phyloP scores from a whole-genome alignment of 805 yeast genomes.

The Zygosaccharomyces rouxii region DNA sequence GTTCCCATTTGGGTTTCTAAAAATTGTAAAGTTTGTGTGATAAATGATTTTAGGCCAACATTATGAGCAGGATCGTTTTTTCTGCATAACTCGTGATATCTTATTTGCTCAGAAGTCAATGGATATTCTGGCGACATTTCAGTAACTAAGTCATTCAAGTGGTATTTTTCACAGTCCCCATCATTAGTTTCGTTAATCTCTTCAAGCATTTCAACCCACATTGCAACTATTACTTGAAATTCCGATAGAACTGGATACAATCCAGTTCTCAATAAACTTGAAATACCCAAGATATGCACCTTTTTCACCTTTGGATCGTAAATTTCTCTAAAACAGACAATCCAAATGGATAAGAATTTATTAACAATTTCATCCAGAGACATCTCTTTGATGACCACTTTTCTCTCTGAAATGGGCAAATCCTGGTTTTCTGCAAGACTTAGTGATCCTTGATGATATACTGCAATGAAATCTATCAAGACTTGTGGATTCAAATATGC shows the following conservation, averaged over 20 bases:
- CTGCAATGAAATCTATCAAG: slow-evolving; percentile 30
- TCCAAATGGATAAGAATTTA: slow-evolving; percentile 37
- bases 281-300: slow-evolving; percentile 56
- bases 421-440: slow-evolving; percentile 18
- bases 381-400: slow-evolving; percentile 25
- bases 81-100: slow-evolving; percentile 39
- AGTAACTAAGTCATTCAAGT: slow-evolving; percentile 39
- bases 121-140: slow-evolving; percentile 31
- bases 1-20: slow-evolving; percentile 28
- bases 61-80: slow-evolving; percentile 50
- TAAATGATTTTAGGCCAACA: slow-evolving; percentile 44
- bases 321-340: slow-evolving; percentile 49
- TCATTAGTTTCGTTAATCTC: slow-evolving; percentile 59
- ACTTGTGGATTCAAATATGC: slow-evolving; percentile 34
- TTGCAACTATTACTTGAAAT: slow-evolving; percentile 34
- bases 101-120: slow-evolving; percentile 40
- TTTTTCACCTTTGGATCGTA: slow-evolving; percentile 76
- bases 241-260: slow-evolving; percentile 29
- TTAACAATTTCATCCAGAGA: slow-evolving; percentile 25
- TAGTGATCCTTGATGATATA: slow-evolving; percentile 25
- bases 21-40: slow-evolving; percentile 35
- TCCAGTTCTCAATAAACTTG: slow-evolving; percentile 45
- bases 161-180: slow-evolving; percentile 57
- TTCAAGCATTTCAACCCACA: slow-evolving; percentile 58
- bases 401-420: slow-evolving; percentile 22